phyloP scores from a whole-genome alignment of 106 monocot genomes.

The Gastrodia elata region DNA sequence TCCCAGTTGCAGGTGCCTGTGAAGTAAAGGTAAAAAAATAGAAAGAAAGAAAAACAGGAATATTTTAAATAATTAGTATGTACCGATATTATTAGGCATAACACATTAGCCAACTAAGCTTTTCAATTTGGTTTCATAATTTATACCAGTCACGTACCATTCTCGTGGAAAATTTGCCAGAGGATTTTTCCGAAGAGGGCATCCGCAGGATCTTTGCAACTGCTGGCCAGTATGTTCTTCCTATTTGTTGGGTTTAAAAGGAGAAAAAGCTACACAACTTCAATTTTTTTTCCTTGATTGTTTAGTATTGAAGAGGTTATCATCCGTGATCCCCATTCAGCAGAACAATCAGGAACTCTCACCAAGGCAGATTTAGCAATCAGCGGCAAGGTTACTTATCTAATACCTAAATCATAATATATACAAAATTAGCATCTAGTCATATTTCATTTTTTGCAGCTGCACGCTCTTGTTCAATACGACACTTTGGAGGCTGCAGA shows the following conservation, averaged over 20 bases:
- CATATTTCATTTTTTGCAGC: constrained; percentile 24
- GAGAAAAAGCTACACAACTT: background rate
- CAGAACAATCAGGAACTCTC: constrained; percentile 15
- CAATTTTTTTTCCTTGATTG: background rate
- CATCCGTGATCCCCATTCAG: constrained; percentile 38
- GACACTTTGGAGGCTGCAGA: constrained; percentile 59
- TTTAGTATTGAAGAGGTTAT: constrained; percentile 58
- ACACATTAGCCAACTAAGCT: too few species aligned
- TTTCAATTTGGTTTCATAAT: background rate
- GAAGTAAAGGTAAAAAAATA: constrained; percentile 57
- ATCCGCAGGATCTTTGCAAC: constrained; percentile 45
- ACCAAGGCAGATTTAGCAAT: constrained; percentile 22
- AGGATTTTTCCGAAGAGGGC: constrained; percentile 43
- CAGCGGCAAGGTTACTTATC: constrained; percentile 46
- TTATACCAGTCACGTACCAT: constrained; percentile 43
- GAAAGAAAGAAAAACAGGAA: too few species aligned
- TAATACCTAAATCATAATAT: background rate
- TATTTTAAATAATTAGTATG: too few species aligned
- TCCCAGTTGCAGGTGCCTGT: constrained; percentile 26
- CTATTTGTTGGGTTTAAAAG: background rate
- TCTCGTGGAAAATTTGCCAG: constrained; percentile 74
- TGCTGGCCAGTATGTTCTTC: constrained; percentile 43
- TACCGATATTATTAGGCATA: too few species aligned
- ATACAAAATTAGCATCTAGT: background rate
- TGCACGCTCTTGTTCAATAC: constrained; percentile 76